A percentile compares a stretch with the other conserved stretches of the same genome.
These are phyloP conservation scores for Tulasnella sp. DNA, from an alignment of 768 basidiomycete genomes.

Conservation along the genomic window DNA sequence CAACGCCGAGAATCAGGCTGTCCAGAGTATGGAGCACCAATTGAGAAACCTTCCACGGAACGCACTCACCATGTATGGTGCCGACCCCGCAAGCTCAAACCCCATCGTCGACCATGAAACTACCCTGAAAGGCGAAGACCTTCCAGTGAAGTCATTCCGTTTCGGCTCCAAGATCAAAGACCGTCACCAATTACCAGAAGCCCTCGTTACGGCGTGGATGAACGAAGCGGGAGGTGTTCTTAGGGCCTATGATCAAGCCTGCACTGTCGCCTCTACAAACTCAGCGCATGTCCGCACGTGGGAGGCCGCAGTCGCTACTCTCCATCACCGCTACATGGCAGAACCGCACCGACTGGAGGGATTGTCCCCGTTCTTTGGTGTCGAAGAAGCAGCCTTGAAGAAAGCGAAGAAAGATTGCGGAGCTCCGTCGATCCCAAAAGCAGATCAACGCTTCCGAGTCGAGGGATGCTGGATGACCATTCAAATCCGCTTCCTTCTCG, in stretches of 20 bases:
- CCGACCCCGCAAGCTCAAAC: not conserved
- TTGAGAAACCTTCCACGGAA: not conserved
- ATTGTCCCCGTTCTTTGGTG: constrained; percentile 43
- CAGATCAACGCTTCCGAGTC: constrained; percentile 61
- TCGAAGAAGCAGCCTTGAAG: constrained; percentile 54
- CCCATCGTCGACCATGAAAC: not conserved
- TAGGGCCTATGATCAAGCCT: constrained; percentile 48
- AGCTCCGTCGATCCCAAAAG: constrained; percentile 55
- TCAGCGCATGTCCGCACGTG: constrained; percentile 63
- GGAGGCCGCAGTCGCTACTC: constrained; percentile 60
- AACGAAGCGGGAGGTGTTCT: constrained; percentile 46
- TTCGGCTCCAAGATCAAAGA: constrained; percentile 6
- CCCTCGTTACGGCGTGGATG: constrained; percentile 48
- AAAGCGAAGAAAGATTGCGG: constrained; percentile 59
- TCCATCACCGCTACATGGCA: constrained; percentile 56
- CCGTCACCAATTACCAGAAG: constrained; percentile 6
- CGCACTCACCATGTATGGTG: not conserved
- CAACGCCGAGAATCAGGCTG: not conserved
- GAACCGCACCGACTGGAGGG: constrained; percentile 47
- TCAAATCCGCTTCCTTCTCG: constrained; percentile 56
- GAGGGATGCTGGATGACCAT: constrained; percentile 64
- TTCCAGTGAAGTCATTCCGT: not conserved
- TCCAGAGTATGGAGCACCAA: not conserved
- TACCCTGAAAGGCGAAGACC: not conserved
- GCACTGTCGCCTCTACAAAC: constrained; percentile 52